Percentiles rank a stretch among this genome's conserved stretches.
Evolutionary conservation across 2,329 filamentous ascomycete genomes (phyloP).

Genomic region (Juglanconis sp.): DNA sequence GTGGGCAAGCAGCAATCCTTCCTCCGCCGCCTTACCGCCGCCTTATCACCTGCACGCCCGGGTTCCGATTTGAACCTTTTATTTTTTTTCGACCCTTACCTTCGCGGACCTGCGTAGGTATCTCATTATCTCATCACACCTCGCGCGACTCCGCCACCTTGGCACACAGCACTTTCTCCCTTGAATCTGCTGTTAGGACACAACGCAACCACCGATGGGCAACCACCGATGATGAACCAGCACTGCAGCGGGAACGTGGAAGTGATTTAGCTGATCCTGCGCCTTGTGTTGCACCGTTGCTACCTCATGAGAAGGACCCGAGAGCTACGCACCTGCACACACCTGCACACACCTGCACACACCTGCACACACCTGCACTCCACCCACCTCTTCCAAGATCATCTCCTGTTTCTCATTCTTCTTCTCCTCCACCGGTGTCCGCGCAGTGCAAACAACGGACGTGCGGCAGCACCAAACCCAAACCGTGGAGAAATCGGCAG

Average conservation of each 20-base stretch:
- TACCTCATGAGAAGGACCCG: slow-evolving; percentile 2
- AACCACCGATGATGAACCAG: not conserved
- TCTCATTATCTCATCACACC: not conserved
- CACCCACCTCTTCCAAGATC: not conserved
- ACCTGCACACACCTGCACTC: not conserved
- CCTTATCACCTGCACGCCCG: slow-evolving; percentile 8
- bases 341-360: not conserved
- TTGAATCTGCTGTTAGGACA: not conserved
- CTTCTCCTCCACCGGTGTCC: not conserved
- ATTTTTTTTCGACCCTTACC: not conserved
- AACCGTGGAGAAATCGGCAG: not conserved
- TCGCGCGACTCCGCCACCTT: slow-evolving; percentile 9
- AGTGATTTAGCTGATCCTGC: not conserved
- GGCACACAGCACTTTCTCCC: not conserved
- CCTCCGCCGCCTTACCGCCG: not conserved
- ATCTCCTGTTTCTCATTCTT: not conserved
- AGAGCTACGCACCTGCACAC: not conserved
- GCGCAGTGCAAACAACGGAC: not conserved
- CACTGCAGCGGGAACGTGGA: not conserved
- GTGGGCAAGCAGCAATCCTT: not conserved
- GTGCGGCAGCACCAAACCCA: not conserved
- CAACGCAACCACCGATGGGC: not conserved
- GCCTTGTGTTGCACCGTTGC: not conserved
- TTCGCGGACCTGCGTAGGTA: slow-evolving; percentile 4
- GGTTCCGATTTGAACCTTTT: not conserved